Evolutionary conservation across 1,284 basidiomycete genomes (phyloP).

Genomic region (Leccinum pachyderme): DNA sequence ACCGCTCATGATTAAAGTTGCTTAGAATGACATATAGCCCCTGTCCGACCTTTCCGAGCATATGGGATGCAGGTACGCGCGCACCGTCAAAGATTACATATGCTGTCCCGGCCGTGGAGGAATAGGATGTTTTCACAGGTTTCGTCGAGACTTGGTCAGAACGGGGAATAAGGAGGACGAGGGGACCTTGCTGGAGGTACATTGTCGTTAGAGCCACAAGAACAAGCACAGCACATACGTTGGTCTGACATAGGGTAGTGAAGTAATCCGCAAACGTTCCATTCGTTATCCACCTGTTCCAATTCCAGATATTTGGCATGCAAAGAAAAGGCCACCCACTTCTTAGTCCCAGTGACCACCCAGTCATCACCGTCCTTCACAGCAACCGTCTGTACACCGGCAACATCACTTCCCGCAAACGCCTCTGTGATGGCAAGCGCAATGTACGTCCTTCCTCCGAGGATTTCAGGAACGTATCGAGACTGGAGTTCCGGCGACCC

Average conservation of each 20-base stretch:
- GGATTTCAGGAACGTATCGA: slow-evolving; percentile 67
- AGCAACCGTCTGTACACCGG: slow-evolving; percentile 82
- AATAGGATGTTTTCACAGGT: slow-evolving; percentile 89
- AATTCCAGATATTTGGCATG: not conserved
- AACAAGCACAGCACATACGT: slow-evolving; percentile 35
- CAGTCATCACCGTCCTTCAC: slow-evolving; percentile 80
- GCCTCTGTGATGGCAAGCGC: slow-evolving; percentile 76
- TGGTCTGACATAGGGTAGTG: slow-evolving; percentile 72
- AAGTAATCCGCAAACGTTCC: slow-evolving; percentile 82
- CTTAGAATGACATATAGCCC: slow-evolving; percentile 87
- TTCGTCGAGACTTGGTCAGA: slow-evolving; percentile 84
- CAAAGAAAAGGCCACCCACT: slow-evolving; percentile 42
- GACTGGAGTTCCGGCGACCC: slow-evolving; percentile 72
- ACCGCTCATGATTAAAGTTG: slow-evolving; percentile 85
- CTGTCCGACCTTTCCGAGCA: slow-evolving; percentile 81
- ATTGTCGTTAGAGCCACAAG: slow-evolving; percentile 5
- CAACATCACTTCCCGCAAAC: slow-evolving; percentile 93
- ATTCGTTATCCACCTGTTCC: slow-evolving; percentile 86
- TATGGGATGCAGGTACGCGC: slow-evolving; percentile 83
- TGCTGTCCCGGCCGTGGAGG: slow-evolving; percentile 82
- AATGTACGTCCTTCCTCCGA: slow-evolving; percentile 81
- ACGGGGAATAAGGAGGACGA: slow-evolving; percentile 84
- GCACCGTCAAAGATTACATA: slow-evolving; percentile 92
- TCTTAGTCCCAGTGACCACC: slow-evolving; percentile 89
- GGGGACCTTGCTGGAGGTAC: slow-evolving; percentile 64